These are phyloP conservation scores for Sesbania bispinosa DNA, from an alignment of 306 rosid species.

Conservation along the genomic window DNA sequence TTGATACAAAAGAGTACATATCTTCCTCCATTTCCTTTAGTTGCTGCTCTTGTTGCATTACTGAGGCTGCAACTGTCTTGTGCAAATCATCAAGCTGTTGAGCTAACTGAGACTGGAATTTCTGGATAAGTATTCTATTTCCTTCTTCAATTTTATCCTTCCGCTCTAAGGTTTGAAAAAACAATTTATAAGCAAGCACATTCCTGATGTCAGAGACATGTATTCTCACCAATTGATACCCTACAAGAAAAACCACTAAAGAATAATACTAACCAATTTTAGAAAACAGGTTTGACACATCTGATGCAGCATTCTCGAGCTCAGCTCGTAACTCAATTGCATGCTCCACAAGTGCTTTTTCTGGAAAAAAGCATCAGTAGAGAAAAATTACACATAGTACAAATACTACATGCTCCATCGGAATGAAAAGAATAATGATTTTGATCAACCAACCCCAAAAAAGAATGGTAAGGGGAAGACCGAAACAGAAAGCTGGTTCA, in stretches of 20 bases:
- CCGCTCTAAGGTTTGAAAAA: slow-evolving; percentile 54
- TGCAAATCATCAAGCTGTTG: slow-evolving; percentile 90
- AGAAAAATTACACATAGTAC: no score
- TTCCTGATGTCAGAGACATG: not conserved
- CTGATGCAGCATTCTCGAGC: slow-evolving; percentile 96
- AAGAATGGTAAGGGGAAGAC: no score
- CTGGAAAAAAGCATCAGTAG: no score
- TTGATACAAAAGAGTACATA: slow-evolving; percentile 84
- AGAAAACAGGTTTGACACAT: slow-evolving; percentile 78
- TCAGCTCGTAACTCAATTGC: slow-evolving; percentile 89
- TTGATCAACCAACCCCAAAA: no score
- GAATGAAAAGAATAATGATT: no score
- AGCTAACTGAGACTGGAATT: slow-evolving; percentile 77
- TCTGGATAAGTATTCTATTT: slow-evolving; percentile 68
- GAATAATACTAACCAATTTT: slow-evolving; percentile 76
- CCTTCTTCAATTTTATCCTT: slow-evolving; percentile 91
- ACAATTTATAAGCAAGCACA: no score
- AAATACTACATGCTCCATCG: no score
- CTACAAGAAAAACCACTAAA: not conserved
- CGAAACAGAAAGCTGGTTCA: no score
- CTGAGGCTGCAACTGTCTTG: slow-evolving; percentile 88
- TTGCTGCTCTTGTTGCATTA: slow-evolving; percentile 87
- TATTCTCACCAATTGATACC: not conserved
- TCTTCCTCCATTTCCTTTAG: slow-evolving; percentile 89
- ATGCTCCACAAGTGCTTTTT: slow-evolving; percentile 80